Base-by-base conservation (phyloP, 257 asterid genomes). In the Anisodus tanguticus region DNA sequence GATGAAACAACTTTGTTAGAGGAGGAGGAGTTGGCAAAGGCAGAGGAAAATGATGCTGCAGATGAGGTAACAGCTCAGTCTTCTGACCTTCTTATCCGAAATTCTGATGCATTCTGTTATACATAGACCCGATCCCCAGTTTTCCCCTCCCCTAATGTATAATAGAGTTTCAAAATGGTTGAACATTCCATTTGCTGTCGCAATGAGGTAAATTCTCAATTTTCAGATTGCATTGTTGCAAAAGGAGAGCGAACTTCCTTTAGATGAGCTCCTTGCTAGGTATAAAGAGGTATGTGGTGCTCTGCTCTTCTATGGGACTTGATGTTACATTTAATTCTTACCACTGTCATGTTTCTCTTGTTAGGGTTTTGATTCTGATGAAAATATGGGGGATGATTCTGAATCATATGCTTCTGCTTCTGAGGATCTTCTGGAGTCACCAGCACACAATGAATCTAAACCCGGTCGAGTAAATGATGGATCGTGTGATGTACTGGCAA, bases 191-290 rank as follows among this genome's bases (percentile, higher is more conserved):
- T 78, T 84, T 80, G 17, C 49, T 67, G 80, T 84, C 9, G 0
- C 39, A 71, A 71, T 13, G 22, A 4, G 68, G 57, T 81, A 53
- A 59, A 26, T 68, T 86, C 66, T 15, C 74, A 22, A 47, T 89
- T 88, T 89, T 88, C 94, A 97, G 99, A 92, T 95, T 88, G 89
- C 89, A 43, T 91, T 95, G 82, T 91, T 97, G 91, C 96, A 97
- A 85, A 90, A 91, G 88, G 99, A 97, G 85, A 91, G 95, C 91
- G 98, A 97, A 88, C 89, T 93, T 85, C 91, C 99, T 22, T 71
- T 93, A 85, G 97, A 91, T 84, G 98, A 97, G 89, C 92, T 97
- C 92, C 93, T 95, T 88, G 94, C 95, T 89, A 93, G 95, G 95
- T 97, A 95, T 92, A 93, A 83, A 87, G 89, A 93, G 98, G 99